A percentile compares a stretch with the other conserved stretches of the same genome.
Conservation (phyloP, 139 green algal species). For the Auxenochlorella protothecoides region DNA sequence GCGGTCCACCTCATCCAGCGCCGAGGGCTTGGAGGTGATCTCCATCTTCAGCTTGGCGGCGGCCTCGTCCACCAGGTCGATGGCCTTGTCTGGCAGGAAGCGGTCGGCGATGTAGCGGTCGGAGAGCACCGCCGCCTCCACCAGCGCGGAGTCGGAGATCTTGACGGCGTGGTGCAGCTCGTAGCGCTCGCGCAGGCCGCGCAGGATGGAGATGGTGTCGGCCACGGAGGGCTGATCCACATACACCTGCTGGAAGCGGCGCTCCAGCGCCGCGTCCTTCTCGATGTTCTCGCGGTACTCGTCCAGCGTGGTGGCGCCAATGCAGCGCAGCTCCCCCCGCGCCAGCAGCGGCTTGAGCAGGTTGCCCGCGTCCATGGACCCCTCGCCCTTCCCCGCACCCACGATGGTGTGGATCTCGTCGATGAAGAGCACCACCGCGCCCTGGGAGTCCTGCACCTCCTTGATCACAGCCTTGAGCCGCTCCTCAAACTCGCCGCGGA, state of each 20-base stretch:
- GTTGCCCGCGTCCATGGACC: conserved; percentile 93
- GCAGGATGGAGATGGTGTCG: conserved; percentile 92
- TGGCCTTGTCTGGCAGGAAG: conserved; percentile 90
- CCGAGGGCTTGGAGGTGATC: conserved; percentile 93
- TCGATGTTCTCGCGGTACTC: conserved; percentile 99
- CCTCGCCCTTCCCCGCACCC: conserved; percentile 49
- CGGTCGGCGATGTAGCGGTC: conserved; percentile 94
- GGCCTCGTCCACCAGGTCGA: conserved; percentile 93
- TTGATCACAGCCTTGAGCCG: conserved; percentile 91
- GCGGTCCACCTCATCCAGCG: conserved; percentile 90
- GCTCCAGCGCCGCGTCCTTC: conserved; percentile 96
- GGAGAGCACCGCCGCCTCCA: conserved; percentile 83
- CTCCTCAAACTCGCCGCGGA: conserved; percentile 97
- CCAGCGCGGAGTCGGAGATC: conserved; percentile 89
- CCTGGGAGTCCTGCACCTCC: conserved; percentile 75
- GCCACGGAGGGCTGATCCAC: conserved; percentile 86
- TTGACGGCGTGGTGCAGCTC: conserved; percentile 96
- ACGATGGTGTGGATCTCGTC: conserved; percentile 90
- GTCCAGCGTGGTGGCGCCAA: conserved; percentile 94
- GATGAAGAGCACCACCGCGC: conserved; percentile 61
- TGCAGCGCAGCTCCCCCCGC: conserved; percentile 93
- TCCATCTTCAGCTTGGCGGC: conserved; percentile 99
- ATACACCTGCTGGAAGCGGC: conserved; percentile 73
- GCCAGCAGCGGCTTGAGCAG: conserved; percentile 95
- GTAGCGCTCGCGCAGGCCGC: conserved; percentile 90